Base-by-base conservation (phyloP, 306 rosid genomes). In the Mucuna pruriens region DNA sequence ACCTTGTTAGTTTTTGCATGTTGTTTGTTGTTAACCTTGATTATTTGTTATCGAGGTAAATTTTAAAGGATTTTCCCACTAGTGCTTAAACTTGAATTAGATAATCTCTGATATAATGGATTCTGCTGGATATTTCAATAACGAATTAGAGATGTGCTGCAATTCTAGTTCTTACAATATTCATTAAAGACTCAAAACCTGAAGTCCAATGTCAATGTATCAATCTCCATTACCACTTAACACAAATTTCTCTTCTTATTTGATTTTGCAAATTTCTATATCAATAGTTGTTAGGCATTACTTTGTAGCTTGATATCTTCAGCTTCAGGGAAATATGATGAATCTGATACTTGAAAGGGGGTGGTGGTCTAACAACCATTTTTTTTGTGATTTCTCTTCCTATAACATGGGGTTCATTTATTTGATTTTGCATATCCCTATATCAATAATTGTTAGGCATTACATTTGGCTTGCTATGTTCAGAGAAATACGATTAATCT, bases 1-100 rank as follows among this genome's bases (percentile, higher is more conserved):
- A 20, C 34, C 33, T 68, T 84, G 16, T 67, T 44, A 29, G 75
- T 73, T 73, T 11, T 76, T 84, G 38, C 55, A 68, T 84, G 55
- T 63, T 73, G 77, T 63, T 70, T 64, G 26, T 29, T 66, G 54
- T 80, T 54, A 42, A 33, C 52, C 46, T 57, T 31, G 40, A 81
- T 26, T 31, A 4, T 57, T 45, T 75, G 22, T 29, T 48, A 29
- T 64, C 48, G 33, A 71, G 58, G 39, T 64, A 8, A 71, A 66
- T 38, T 9, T 10, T 10, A 61, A 48, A 66, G 44, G 20, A 39
- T 76, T 36, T 83, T 15, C 13, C 65, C 22, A 16, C 7, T 51
- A n/a, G 38, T 36, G 49, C 73, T 48, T 71, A 64, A 20, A 45
- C 66, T 16, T 26, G 42, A 74, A 44, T 34, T 68, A 34, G 67